Conservation (phyloP, 441 rosid genomes). For the Gossypium trilobum region DNA sequence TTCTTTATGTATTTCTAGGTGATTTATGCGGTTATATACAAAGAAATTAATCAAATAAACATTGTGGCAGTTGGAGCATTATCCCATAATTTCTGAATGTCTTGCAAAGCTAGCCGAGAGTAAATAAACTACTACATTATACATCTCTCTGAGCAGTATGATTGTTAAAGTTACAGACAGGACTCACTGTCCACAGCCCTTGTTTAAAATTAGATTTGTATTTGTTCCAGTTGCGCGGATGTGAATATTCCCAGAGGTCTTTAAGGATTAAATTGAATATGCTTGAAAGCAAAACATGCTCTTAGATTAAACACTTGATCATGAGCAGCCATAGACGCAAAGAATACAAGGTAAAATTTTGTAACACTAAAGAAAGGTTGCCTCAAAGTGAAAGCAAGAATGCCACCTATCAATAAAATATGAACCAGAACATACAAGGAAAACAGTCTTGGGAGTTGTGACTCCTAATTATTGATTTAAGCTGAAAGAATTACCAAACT, state of each 20-base stretch:
- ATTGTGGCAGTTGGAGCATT: background rate
- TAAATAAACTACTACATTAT: background rate
- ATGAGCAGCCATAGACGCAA: background rate
- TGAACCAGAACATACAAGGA: background rate
- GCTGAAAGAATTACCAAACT: slow-evolving; percentile 8
- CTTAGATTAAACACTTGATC: background rate
- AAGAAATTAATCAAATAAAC: background rate
- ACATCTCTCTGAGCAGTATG: background rate
- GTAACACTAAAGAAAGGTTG: background rate
- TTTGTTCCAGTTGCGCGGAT: background rate
- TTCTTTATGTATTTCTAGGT: background rate
- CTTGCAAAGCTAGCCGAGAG: background rate
- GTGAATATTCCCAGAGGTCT: background rate
- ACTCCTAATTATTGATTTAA: background rate
- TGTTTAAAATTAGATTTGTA: background rate
- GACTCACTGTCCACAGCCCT: background rate
- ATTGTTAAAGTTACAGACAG: background rate
- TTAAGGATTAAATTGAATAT: background rate
- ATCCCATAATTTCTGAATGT: background rate
- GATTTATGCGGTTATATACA: background rate
- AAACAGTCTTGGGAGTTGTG: background rate
- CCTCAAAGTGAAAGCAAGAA: background rate
- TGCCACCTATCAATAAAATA: background rate
- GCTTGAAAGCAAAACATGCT: slow-evolving; percentile 1
- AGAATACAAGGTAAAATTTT: background rate